These are phyloP conservation scores for Euphorbia schlechtendalii DNA, from an alignment of 441 rosid genomes.

Conservation along the genomic window DNA sequence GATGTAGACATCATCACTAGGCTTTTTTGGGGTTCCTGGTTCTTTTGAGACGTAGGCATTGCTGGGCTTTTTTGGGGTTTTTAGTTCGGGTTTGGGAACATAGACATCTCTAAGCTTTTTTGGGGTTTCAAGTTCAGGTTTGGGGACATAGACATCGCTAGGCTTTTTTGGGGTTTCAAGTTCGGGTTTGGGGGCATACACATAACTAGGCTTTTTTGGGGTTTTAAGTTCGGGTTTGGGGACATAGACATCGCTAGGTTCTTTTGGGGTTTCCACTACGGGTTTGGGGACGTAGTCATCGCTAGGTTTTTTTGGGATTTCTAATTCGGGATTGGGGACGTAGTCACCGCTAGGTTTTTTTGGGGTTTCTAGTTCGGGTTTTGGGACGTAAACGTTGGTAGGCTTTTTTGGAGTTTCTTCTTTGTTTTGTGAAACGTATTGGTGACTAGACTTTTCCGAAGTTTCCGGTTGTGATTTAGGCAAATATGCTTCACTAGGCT, in stretches of 20 bases:
- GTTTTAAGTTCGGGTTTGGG: neutral
- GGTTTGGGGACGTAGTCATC: neutral
- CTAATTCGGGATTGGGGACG: neutral
- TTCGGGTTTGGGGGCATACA: neutral
- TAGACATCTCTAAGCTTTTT: neutral
- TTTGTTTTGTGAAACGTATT: too few relatives aligned
- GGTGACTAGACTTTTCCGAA: too few relatives aligned
- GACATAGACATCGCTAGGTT: too few relatives aligned
- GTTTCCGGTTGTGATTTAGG: too few relatives aligned
- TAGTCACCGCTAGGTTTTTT: neutral
- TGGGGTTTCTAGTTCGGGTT: neutral
- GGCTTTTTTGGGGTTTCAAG: neutral
- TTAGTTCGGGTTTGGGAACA: neutral
- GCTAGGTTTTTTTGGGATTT: neutral
- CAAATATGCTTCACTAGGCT: too few relatives aligned
- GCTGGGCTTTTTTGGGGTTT: neutral
- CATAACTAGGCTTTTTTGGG: neutral
- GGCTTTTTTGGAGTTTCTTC: too few relatives aligned
- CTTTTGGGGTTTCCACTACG: too few relatives aligned
- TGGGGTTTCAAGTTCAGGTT: neutral
- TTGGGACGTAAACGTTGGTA: neutral
- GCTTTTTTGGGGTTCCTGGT: neutral
- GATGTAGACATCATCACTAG: neutral
- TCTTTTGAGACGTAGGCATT: neutral
- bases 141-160: too few relatives aligned